These are phyloP conservation scores for Artemisia argyi DNA, from an alignment of 129 eudicot species.

Conservation along the genomic window DNA sequence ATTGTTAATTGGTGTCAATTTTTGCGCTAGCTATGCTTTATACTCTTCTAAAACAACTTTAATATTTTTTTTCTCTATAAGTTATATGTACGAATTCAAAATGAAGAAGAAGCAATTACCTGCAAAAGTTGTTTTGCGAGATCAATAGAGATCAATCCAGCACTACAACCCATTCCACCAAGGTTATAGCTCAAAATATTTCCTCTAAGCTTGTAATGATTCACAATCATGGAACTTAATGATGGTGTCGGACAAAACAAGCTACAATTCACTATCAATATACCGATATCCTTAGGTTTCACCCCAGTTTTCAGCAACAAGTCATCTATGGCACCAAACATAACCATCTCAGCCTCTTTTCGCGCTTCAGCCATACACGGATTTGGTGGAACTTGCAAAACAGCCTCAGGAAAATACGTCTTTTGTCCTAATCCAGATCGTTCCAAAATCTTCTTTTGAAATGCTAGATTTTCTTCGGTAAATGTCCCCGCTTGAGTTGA, in stretches of 20 bases:
- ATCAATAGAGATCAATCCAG: slow-evolving; percentile 57
- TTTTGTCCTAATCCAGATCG: slow-evolving; percentile 72
- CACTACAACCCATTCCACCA: slow-evolving; percentile 78
- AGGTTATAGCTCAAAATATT: slow-evolving; percentile 60
- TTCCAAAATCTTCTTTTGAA: slow-evolving; percentile 72
- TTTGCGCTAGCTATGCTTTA: too few species aligned
- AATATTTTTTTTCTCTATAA: too few species aligned
- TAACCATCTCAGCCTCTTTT: slow-evolving; percentile 55
- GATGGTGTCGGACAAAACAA: slow-evolving; percentile 72
- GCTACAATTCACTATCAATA: slow-evolving; percentile 65
- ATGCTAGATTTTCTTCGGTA: slow-evolving; percentile 60
- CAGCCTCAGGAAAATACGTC: slow-evolving; percentile 61
- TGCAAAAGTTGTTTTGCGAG: slow-evolving; percentile 65
- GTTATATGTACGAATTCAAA: too few species aligned
- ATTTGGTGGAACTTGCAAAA: slow-evolving; percentile 61
- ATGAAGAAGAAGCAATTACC: slow-evolving; percentile 32
- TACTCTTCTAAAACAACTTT: too few species aligned
- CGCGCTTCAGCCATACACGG: slow-evolving; percentile 63
- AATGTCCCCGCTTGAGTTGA: slow-evolving; percentile 43
- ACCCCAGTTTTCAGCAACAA: slow-evolving; percentile 43
- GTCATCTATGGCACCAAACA: slow-evolving; percentile 54
- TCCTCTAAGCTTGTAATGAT: slow-evolving; percentile 64
- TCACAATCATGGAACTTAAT: slow-evolving; percentile 64
- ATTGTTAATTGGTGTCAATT: too few species aligned
- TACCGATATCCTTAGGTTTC: slow-evolving; percentile 63